Conservation (phyloP, 2,329 filamentous ascomycete species). For the Epichloe uncinata region DNA sequence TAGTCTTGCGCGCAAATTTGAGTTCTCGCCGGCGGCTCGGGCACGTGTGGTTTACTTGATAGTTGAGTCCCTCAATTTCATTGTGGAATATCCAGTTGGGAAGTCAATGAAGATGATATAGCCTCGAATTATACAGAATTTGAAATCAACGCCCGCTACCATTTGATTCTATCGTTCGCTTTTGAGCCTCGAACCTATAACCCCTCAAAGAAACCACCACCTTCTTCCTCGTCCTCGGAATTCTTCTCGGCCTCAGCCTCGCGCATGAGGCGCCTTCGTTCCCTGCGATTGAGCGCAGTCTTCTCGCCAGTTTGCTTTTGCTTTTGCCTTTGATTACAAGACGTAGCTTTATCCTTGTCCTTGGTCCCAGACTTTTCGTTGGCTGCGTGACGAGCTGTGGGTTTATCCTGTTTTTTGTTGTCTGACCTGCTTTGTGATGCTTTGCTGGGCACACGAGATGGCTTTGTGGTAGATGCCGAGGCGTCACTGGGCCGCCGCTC, state of each 20-base stretch:
- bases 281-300: constrained; percentile 21
- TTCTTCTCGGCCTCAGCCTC: constrained; percentile 20
- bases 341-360: constrained; percentile 8
- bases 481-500: constrained; percentile 30
- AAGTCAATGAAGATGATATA: background rate
- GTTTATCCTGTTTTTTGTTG: background rate
- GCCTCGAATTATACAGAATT: background rate
- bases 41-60: background rate
- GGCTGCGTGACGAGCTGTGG: background rate
- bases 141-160: background rate
- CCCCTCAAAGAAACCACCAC: constrained; percentile 37
- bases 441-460: constrained; percentile 4
- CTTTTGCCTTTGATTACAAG: background rate
- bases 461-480: constrained; percentile 6
- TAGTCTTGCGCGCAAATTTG: too few relatives aligned
- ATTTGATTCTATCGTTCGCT: background rate
- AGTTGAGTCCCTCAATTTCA: background rate
- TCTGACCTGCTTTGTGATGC: background rate
- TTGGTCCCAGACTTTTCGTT: constrained; percentile 10
- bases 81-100: background rate
- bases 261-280: constrained; percentile 22
- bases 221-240: constrained; percentile 33
- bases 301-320: constrained; percentile 14
- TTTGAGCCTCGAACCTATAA: background rate
- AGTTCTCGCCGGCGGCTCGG: too few relatives aligned